A percentile compares a stretch with the other conserved stretches of the same genome.
Evolutionary conservation across 768 basidiomycete species (phyloP).

Genomic region (Lyophyllum shimeji): DNA sequence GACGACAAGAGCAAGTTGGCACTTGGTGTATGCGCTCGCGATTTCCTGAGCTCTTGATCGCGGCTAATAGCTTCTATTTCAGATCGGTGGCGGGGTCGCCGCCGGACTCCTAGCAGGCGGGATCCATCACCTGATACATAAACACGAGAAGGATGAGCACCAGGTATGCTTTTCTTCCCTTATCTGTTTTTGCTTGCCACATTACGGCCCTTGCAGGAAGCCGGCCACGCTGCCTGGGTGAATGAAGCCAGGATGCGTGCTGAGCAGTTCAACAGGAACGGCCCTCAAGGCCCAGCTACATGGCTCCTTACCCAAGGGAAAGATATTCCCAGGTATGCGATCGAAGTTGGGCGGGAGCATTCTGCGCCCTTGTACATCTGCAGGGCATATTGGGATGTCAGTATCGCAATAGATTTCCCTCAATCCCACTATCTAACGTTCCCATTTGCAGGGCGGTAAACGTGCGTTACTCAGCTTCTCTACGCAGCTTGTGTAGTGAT

Average conservation of each 20-base stretch:
- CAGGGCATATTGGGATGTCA: constrained; percentile 58
- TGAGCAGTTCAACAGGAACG: constrained; percentile 41
- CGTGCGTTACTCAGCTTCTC: constrained; percentile 41
- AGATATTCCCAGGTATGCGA: constrained; percentile 56
- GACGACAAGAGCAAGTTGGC: constrained; percentile 57
- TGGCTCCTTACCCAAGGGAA: constrained; percentile 66
- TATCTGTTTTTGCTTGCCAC: not conserved
- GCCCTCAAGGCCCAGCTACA: constrained; percentile 46
- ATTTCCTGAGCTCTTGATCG: not conserved
- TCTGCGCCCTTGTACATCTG: constrained; percentile 55
- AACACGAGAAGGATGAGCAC: constrained; percentile 54
- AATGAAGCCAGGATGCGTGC: constrained; percentile 57
- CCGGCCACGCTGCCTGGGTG: constrained; percentile 53
- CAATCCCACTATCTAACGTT: not conserved
- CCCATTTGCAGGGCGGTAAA: constrained; percentile 44
- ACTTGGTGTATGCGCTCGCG: constrained; percentile 44
- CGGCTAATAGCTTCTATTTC: constrained; percentile 10
- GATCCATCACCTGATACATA: constrained; percentile 1
- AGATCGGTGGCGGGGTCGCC: constrained; percentile 67
- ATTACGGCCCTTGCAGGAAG: constrained; percentile 38
- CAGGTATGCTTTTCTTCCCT: constrained; percentile 36
- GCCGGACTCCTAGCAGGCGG: constrained; percentile 7
- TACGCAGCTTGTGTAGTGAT: not conserved
- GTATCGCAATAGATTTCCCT: constrained; percentile 16
- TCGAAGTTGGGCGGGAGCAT: constrained; percentile 56